Percentiles rank a stretch among this genome's conserved stretches.
Evolutionary conservation across 2,329 filamentous ascomycete species (phyloP).

Genomic region (Fonsecaea multimorphosa): DNA sequence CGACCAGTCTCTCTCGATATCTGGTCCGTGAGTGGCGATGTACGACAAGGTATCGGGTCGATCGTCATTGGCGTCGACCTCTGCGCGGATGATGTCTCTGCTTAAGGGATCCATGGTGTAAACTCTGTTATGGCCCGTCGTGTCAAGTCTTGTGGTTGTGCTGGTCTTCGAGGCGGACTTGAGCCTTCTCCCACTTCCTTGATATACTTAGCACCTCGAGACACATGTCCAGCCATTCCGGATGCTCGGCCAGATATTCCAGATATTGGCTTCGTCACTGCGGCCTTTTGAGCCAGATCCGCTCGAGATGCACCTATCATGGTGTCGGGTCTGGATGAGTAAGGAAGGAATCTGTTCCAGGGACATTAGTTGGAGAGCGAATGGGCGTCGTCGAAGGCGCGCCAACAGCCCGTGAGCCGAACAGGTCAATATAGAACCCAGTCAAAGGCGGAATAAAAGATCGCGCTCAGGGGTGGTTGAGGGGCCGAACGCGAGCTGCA

Average conservation of each 20-base stretch:
- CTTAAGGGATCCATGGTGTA: slow-evolving; percentile 20
- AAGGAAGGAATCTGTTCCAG: slow-evolving; percentile 10
- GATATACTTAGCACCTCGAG: slow-evolving; percentile 3
- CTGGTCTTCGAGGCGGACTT: neutral
- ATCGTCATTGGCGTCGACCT: slow-evolving; percentile 25
- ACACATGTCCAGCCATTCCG: neutral
- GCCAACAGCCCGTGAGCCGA: neutral
- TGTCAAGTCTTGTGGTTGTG: neutral
- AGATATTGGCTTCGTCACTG: neutral
- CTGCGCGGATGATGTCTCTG: slow-evolving; percentile 25
- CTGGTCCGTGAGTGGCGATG: slow-evolving; percentile 25
- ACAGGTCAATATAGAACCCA: slow-evolving; percentile 9
- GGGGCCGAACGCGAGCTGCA: neutral
- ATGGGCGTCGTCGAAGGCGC: neutral
- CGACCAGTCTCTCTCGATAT: slow-evolving; percentile 25
- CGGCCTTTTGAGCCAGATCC: neutral
- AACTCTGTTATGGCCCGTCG: neutral
- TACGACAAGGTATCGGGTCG: slow-evolving; percentile 22
- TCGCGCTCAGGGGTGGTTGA: too few relatives aligned
- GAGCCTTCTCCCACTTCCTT: neutral
- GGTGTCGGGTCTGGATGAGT: neutral
- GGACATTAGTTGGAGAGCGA: neutral
- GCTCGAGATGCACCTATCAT: slow-evolving; percentile 2
- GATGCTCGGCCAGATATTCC: slow-evolving; percentile 12
- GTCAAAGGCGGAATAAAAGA: neutral